A percentile compares a stretch with the other conserved stretches of the same genome.
phyloP scores from a whole-genome alignment of 2,329 filamentous ascomycete species.

The Bipolaris oryzae region DNA sequence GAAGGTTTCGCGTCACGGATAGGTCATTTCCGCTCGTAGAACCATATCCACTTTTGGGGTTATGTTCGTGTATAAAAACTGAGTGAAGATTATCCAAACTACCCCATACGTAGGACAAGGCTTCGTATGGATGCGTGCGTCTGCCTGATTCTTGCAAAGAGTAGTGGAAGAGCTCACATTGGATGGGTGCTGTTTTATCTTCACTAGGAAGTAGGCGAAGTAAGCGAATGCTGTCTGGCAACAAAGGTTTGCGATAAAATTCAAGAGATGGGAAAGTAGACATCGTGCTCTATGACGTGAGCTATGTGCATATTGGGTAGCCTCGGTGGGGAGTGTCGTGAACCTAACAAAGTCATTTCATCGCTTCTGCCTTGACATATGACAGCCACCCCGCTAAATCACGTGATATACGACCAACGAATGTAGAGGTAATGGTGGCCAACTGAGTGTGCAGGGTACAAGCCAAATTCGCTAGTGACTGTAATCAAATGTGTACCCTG shows the following conservation, averaged over 20 bases:
- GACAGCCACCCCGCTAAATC: neutral
- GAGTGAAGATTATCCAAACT: constrained; percentile 1
- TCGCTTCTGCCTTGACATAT: neutral
- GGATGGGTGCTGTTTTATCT: constrained; percentile 10
- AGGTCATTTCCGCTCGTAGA: neutral
- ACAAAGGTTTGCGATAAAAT: neutral
- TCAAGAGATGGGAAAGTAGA: neutral
- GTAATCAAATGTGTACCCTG: neutral
- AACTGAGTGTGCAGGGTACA: neutral
- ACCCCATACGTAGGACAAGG: constrained; percentile 19
- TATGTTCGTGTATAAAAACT: constrained; percentile 12
- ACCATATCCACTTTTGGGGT: no score
- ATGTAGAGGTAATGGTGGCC: neutral
- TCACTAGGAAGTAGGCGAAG: constrained; percentile 16
- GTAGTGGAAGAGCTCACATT: constrained; percentile 21
- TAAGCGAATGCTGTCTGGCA: constrained; percentile 18
- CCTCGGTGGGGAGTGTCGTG: neutral
- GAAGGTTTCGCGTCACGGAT: constrained; percentile 13
- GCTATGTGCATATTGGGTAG: neutral
- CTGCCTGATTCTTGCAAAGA: constrained; percentile 7
- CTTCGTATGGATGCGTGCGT: constrained; percentile 12
- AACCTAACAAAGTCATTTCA: neutral
- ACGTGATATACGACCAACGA: neutral
- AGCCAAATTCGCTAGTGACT: neutral
- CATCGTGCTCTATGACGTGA: neutral